Base-by-base conservation (phyloP, 2,329 filamentous ascomycete genomes). In the Cryphonectria nitschkei region DNA sequence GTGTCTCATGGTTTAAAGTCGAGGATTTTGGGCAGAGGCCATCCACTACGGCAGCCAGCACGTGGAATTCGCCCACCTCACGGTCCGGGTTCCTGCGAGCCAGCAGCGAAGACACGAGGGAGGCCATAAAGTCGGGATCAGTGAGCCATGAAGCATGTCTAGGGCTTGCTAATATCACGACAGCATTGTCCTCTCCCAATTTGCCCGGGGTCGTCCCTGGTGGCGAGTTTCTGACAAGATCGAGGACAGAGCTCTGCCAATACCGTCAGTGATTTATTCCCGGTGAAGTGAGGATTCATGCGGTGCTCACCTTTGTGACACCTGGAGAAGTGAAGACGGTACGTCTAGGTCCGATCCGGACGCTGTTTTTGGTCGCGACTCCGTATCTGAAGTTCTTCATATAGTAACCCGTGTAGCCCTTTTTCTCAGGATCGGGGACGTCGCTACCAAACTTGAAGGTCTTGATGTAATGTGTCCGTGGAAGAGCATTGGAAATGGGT, bases 21-120 rank as follows among this genome's bases (percentile, higher is more conserved):
- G 77, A 76, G 32, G 74, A 72, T 7, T 77, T 74, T 11, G 83
- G 82, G 32, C 82, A 78, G 43, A 91, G 78, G 11, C 85, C 83
- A 76, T 91, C 89, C 39, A 89, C 84, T 5, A 89, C 85, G 16
- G 85, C 89, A 34, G 82, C 81, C 19, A 91, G 73, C 9, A 90
- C 79, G 72, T 80, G 46, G 88, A 79, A 34, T 81, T n/a, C 29
- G 14, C 75, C 19, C 64, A 41, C 52, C 63, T 39, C 68, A 56
- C 11, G 13, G 43, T 61, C 26, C 14, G 14, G 29, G 19, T 22
- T 32, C 9, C 29, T 29, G 9, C 14, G 14, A 2, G n/a, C 52
- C n/a, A 68, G 68, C 13, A 72, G 52, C 26, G 60, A 29, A 32
- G 54, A 60, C 14, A 65, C 63, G 46, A 73, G 41, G 4, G 37